Base-by-base conservation (phyloP, 352 stramenopile species). In the Pythium brachiatum region DNA sequence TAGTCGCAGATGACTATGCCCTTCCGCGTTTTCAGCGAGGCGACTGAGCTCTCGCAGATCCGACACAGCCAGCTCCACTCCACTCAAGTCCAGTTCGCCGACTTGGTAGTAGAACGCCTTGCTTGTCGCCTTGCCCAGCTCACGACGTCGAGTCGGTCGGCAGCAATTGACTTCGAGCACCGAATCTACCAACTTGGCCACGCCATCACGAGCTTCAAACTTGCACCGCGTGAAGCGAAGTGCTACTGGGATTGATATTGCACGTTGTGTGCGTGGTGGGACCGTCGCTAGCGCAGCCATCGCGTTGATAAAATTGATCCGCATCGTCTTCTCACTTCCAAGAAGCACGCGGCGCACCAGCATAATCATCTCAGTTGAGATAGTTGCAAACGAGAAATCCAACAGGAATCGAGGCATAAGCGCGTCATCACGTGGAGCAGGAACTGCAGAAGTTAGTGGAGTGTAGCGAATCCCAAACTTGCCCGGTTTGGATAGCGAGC, bases 331-430 rank as follows among this genome's bases (percentile, higher is more conserved):
- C 9, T 50, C 36, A n/a, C 51, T 69, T 5, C 53, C 73, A 23
- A 66, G 53, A 15, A 80, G 48, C 15, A 70, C 66, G 15, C 60
- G 53, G 2, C 63, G 51, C 18, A 68, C 62, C 11, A 83, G 55
- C 27, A 36, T 51, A 23, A 87, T 20, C 15, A 81, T 7, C 1
- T 81, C 59, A 0, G 51, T 46, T 6, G 72, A 72, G 9, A 87
- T 36, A 23, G 70, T 54, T 9, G 68, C 18, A 21, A 62, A 71
- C 0, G 65, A 64, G 38, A 83, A 81, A 20, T 81, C 64, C 13
- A 87, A 52, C 13, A 75, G 15, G 23, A 85, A 87, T 0, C 66
- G 57, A 2, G 69, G 75, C 64, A 77, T 69, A 7, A 56, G 13
- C n/a, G 12, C 32, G 36, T 71, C 64, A 36, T 71, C 64, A 1